Evolutionary conservation across 768 basidiomycete species (phyloP).

Genomic region (Russula brevipes): DNA sequence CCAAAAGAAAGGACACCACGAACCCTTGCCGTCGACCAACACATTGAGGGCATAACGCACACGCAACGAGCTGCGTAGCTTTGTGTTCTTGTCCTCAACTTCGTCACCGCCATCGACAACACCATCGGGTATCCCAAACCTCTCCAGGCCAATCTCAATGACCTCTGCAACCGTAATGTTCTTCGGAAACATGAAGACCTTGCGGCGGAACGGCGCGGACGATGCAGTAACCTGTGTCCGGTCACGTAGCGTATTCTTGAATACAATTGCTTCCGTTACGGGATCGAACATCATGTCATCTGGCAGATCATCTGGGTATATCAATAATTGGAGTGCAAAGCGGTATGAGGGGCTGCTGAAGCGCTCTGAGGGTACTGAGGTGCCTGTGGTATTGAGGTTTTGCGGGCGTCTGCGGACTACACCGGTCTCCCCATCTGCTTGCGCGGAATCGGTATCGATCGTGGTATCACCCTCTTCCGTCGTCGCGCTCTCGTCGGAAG

Average conservation of each 20-base stretch:
- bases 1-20: constrained; percentile 26
- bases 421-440: constrained; percentile 31
- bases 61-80: constrained; percentile 68
- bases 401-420: constrained; percentile 35
- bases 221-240: constrained; percentile 39
- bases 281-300: constrained; percentile 96
- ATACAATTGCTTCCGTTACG: constrained; percentile 88
- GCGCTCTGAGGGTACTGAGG: constrained; percentile 55
- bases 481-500: constrained; percentile 38
- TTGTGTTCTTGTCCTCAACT: constrained; percentile 85
- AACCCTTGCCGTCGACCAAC: constrained; percentile 59
- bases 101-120: constrained; percentile 99
- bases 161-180: constrained; percentile 96
- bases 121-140: constrained; percentile 94
- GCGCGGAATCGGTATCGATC: constrained; percentile 35
- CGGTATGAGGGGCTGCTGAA: constrained; percentile 79
- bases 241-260: constrained; percentile 65
- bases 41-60: constrained; percentile 81
- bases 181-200: constrained; percentile 88
- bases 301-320: constrained; percentile 87
- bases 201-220: constrained; percentile 56
- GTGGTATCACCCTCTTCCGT: constrained; percentile 40
- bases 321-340: constrained; percentile 82
- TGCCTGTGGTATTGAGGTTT: constrained; percentile 37
- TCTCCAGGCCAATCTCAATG: constrained; percentile 84